A percentile compares a stretch with the other conserved stretches of the same genome.
These are phyloP conservation scores for Achaetomiella virescens DNA, from an alignment of 495 filamentous ascomycete species.

Conservation along the genomic window DNA sequence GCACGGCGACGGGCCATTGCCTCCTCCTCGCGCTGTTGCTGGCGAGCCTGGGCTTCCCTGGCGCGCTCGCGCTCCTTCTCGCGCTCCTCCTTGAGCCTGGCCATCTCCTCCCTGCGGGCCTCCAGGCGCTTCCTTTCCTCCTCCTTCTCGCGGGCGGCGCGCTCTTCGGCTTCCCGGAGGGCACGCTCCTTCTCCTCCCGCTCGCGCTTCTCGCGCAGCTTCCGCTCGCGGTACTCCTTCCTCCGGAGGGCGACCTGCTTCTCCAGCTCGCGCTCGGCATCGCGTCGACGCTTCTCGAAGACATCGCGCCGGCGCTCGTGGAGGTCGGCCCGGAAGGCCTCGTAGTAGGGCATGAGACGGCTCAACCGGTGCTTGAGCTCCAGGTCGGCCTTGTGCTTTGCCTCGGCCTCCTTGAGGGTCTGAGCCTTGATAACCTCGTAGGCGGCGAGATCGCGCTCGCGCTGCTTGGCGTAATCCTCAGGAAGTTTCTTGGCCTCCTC, in stretches of 20 bases:
- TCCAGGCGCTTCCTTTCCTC: slow-evolving; percentile 71
- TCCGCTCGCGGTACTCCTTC: slow-evolving; percentile 74
- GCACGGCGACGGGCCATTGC: slow-evolving; percentile 46
- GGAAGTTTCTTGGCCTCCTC: slow-evolving; percentile 90
- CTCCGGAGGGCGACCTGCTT: slow-evolving; percentile 78
- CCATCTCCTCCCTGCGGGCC: slow-evolving; percentile 52
- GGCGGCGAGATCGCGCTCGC: slow-evolving; percentile 68
- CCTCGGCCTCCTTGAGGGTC: slow-evolving; percentile 70
- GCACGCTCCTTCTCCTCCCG: slow-evolving; percentile 72
- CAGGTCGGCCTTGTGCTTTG: slow-evolving; percentile 81
- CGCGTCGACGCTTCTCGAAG: slow-evolving; percentile 86
- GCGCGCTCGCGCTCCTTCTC: slow-evolving; percentile 72
- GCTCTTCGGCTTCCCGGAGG: slow-evolving; percentile 78
- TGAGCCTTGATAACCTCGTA: slow-evolving; percentile 73
- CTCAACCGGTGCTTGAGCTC: slow-evolving; percentile 85
- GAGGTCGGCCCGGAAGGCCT: slow-evolving; percentile 70
- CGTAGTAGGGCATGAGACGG: slow-evolving; percentile 74
- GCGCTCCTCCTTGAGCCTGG: slow-evolving; percentile 70
- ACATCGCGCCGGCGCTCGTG: slow-evolving; percentile 84
- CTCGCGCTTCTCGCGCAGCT: slow-evolving; percentile 68
- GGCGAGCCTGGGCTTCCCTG: slow-evolving; percentile 44
- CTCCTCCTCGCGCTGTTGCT: slow-evolving; percentile 49
- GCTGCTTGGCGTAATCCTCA: slow-evolving; percentile 80
- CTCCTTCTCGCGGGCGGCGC: slow-evolving; percentile 68
- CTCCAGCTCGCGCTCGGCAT: slow-evolving; percentile 84